Percentiles rank a stretch among this genome's conserved stretches.
phyloP scores from a whole-genome alignment of 2,329 filamentous ascomycete genomes.

The Westerdykella sp. region DNA sequence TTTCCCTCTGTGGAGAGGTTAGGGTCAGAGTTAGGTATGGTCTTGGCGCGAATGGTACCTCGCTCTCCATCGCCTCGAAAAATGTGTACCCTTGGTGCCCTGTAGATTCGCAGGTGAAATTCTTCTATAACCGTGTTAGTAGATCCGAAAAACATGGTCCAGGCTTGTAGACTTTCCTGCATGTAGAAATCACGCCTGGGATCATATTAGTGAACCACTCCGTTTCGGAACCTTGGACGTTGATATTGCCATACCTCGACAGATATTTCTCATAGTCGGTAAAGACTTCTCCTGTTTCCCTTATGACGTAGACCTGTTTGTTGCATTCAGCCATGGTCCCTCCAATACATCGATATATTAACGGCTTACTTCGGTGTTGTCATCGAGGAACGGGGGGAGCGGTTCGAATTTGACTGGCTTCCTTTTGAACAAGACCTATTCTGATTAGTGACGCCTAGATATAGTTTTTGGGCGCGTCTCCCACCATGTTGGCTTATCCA shows the following conservation, averaged over 20 bases:
- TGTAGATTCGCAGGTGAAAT: constrained; percentile 93
- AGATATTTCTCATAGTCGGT: constrained; percentile 82
- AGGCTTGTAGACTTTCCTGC: constrained; percentile 53
- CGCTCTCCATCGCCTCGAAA: constrained; percentile 85
- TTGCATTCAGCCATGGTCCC: constrained; percentile 22
- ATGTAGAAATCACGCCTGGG: constrained; percentile 86
- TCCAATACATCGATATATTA: constrained; percentile 3
- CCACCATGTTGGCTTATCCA: constrained; percentile 29
- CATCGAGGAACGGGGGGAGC: constrained; percentile 66
- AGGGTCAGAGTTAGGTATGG: constrained; percentile 21
- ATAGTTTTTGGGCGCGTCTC: constrained; percentile 7
- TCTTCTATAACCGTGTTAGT: constrained; percentile 51
- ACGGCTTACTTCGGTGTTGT: constrained; percentile 68
- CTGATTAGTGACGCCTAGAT: constrained; percentile 12
- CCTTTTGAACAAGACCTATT: constrained; percentile 87
- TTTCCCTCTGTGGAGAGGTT: constrained; percentile 44
- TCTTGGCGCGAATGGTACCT: constrained; percentile 55
- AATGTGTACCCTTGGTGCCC: constrained; percentile 87
- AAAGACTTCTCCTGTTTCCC: constrained; percentile 86
- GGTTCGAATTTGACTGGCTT: constrained; percentile 84
- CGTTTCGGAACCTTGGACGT: neutral
- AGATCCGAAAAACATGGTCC: neutral
- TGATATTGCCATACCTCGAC: constrained; percentile 56
- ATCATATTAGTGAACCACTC: constrained; percentile 12
- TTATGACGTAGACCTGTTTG: constrained; percentile 79